phyloP scores from a whole-genome alignment of 2,329 filamentous ascomycete genomes.

The Emydomyces testavorans region DNA sequence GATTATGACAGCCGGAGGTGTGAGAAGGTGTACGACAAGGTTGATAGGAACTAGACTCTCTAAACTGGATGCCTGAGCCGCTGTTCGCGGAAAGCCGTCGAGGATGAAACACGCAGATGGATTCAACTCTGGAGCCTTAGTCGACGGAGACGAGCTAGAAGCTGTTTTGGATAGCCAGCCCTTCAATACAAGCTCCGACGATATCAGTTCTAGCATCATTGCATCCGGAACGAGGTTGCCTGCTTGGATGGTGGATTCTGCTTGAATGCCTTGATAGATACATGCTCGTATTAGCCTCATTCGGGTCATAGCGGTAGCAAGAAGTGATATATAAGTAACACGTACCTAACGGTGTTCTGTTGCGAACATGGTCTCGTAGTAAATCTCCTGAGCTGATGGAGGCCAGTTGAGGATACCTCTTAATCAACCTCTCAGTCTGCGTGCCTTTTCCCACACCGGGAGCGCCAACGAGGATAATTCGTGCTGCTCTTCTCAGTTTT shows the following conservation, averaged over 20 bases:
- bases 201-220: constrained; percentile 84
- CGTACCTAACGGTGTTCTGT: constrained; percentile 70
- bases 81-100: constrained; percentile 89
- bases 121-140: constrained; percentile 43
- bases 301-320: background rate
- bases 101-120: constrained; percentile 83
- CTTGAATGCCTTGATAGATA: constrained; percentile 70
- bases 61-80: constrained; percentile 63
- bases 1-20: constrained; percentile 75
- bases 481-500: constrained; percentile 65
- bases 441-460: constrained; percentile 97
- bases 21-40: constrained; percentile 75
- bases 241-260: constrained; percentile 74
- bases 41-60: constrained; percentile 86
- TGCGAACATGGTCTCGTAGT: constrained; percentile 82
- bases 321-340: background rate
- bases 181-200: constrained; percentile 71
- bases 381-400: constrained; percentile 91
- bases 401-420: constrained; percentile 75
- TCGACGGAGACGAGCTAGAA: constrained; percentile 38
- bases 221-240: constrained; percentile 85
- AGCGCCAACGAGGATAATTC: constrained; percentile 87
- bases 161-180: constrained; percentile 59
- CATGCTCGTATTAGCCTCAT: constrained; percentile 13
- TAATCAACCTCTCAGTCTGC: constrained; percentile 77